Percentiles rank a stretch among this genome's conserved stretches.
These are phyloP conservation scores for Rossbeevera mucosa DNA, from an alignment of 768 basidiomycete genomes.

Conservation along the genomic window DNA sequence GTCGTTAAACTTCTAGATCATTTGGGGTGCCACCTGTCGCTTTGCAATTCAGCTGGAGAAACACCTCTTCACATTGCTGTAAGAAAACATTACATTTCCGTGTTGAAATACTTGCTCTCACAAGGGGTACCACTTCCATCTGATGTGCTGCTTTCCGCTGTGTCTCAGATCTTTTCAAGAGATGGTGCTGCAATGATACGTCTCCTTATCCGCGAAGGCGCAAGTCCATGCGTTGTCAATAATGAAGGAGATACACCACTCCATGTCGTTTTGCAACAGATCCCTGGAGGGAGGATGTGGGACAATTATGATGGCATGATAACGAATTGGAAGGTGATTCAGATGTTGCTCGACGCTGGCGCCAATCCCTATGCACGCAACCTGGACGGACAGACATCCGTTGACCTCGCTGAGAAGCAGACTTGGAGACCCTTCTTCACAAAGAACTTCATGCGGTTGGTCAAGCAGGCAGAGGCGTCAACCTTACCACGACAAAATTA, in stretches of 20 bases:
- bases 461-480: neutral
- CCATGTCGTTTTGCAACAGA: neutral
- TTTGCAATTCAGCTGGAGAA: neutral
- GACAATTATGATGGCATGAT: neutral
- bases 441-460: neutral
- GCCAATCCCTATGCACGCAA: neutral
- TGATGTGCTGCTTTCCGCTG: neutral
- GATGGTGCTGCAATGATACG: neutral
- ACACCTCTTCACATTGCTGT: neutral
- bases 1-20: neutral
- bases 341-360: neutral
- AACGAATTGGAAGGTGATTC: neutral
- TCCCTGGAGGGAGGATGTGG: neutral
- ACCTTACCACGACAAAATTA: neutral
- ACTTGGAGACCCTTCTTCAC: neutral
- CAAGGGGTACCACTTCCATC: neutral
- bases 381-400: neutral
- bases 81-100: neutral
- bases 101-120: neutral
- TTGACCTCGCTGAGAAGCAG: neutral
- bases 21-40: neutral
- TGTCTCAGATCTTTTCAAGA: fast-evolving
- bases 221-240: neutral
- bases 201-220: neutral
- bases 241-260: neutral